Evolutionary conservation across 129 eudicot genomes (phyloP).

Genomic region (carrot (Daucus carota)): DNA sequence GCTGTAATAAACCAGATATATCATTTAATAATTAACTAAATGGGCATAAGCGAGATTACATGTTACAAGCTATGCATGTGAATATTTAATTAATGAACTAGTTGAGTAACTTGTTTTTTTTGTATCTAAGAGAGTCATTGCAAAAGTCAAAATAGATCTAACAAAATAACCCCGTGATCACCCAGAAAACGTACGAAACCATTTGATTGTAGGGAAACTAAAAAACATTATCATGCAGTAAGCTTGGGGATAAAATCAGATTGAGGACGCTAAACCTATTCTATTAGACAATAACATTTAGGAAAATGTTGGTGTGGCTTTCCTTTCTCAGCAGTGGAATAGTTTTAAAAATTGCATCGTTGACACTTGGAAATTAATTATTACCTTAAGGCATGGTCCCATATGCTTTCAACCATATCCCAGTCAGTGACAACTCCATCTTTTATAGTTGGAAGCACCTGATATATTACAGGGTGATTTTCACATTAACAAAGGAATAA

Average conservation of each 20-base stretch:
- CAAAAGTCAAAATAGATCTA: too few relatives aligned
- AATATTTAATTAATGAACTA: too few relatives aligned
- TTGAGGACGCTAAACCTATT: not conserved
- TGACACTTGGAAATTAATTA: conserved; percentile 5
- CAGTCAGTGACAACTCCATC: conserved; percentile 92
- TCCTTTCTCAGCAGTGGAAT: not conserved
- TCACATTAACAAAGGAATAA: not conserved
- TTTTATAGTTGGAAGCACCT: conserved; percentile 83
- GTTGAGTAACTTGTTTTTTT: too few relatives aligned
- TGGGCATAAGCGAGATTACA: not conserved
- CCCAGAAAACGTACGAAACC: too few relatives aligned
- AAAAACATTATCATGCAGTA: not conserved
- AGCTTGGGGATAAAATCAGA: not conserved
- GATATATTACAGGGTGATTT: not conserved
- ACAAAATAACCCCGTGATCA: too few relatives aligned
- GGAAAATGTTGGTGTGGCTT: not conserved
- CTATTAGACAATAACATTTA: not conserved
- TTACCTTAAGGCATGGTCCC: conserved; percentile 98
- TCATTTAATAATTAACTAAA: not conserved
- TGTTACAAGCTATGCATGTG: not conserved
- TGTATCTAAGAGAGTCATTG: too few relatives aligned
- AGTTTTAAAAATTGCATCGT: not conserved
- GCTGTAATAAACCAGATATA: not conserved
- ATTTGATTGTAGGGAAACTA: too few relatives aligned
- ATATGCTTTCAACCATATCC: conserved; percentile 90